These are phyloP conservation scores for Exophiala spinifera DNA, from an alignment of 2,329 filamentous ascomycete species.

Conservation along the genomic window DNA sequence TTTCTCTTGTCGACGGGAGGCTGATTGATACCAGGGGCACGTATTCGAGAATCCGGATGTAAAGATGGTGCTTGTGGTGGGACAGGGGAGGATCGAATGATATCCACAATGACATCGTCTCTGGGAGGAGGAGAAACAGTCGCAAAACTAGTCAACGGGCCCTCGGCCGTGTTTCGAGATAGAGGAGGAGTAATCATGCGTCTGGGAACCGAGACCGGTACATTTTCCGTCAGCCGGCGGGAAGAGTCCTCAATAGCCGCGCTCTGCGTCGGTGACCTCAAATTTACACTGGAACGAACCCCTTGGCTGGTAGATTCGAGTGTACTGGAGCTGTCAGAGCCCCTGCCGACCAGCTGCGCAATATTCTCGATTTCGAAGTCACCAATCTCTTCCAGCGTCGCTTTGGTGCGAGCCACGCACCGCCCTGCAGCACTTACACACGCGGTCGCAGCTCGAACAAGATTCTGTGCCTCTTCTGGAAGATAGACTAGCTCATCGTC, in stretches of 20 bases:
- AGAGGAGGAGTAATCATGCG: slow-evolving; percentile 18
- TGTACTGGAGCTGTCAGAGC: slow-evolving; percentile 33
- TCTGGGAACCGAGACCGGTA: slow-evolving; percentile 10
- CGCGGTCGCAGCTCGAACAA: slow-evolving; percentile 75
- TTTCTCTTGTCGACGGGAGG: slow-evolving; percentile 7
- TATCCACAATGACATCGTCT: slow-evolving; percentile 12
- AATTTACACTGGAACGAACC: background rate
- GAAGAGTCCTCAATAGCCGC: background rate
- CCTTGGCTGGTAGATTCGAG: slow-evolving; percentile 48
- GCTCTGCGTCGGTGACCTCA: background rate
- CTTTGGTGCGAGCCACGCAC: slow-evolving; percentile 81
- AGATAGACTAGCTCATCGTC: slow-evolving; percentile 74
- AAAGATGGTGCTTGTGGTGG: slow-evolving; percentile 1
- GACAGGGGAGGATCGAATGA: slow-evolving; percentile 14
- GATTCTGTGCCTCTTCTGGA: slow-evolving; percentile 71
- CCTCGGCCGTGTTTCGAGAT: slow-evolving; percentile 15
- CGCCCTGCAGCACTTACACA: slow-evolving; percentile 90
- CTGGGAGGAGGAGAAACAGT: slow-evolving; percentile 18
- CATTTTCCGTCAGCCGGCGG: slow-evolving; percentile 2
- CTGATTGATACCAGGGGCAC: slow-evolving; percentile 1
- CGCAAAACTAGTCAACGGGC: slow-evolving; percentile 13
- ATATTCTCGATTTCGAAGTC: slow-evolving; percentile 65
- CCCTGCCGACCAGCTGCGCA: slow-evolving; percentile 12
- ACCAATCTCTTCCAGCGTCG: slow-evolving; percentile 81
- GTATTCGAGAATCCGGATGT: slow-evolving; percentile 1